Conservation (phyloP, 1,284 basidiomycete genomes). For the Microbotryomycetes sp. region DNA sequence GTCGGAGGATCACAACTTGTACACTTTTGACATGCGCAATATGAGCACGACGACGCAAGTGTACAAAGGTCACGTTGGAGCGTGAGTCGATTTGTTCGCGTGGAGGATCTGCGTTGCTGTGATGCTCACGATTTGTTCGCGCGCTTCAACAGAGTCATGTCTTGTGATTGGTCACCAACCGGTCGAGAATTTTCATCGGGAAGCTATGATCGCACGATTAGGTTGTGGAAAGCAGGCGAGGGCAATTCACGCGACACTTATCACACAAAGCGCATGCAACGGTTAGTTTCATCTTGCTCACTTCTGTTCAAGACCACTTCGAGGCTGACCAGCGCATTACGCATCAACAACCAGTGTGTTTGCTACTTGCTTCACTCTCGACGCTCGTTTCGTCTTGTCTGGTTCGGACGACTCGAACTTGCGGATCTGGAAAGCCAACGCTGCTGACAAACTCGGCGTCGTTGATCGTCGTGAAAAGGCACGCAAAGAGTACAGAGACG, state of each 20-base stretch:
- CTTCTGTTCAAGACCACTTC: too few relatives aligned
- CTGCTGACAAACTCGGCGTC: constrained; percentile 86
- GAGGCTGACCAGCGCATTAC: constrained; percentile 45
- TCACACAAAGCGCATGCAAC: constrained; percentile 98
- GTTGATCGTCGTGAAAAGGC: constrained; percentile 87
- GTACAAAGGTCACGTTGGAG: constrained; percentile 95
- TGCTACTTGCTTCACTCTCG: constrained; percentile 65
- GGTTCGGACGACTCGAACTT: constrained; percentile 97
- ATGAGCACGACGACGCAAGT: constrained; percentile 79
- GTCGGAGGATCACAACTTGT: constrained; percentile 96
- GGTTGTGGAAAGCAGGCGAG: constrained; percentile 85
- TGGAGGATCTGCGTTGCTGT: background rate
- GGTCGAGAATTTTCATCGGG: constrained; percentile 95
- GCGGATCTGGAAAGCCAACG: constrained; percentile 91
- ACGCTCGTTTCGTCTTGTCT: constrained; percentile 85
- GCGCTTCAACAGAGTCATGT: constrained; percentile 37
- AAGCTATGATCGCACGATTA: constrained; percentile 88
- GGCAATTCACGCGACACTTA: constrained; percentile 85
- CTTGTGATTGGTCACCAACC: constrained; percentile 57
- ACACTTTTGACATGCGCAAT: constrained; percentile 93
- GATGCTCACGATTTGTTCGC: background rate
- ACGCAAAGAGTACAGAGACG: constrained; percentile 85
- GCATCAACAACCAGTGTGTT: constrained; percentile 38
- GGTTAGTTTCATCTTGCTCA: constrained; percentile 48
- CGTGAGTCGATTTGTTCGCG: constrained; percentile 46